Evolutionary conservation across 2,329 filamentous ascomycete species (phyloP).

Genomic region (Sporothrix variecibatus): DNA sequence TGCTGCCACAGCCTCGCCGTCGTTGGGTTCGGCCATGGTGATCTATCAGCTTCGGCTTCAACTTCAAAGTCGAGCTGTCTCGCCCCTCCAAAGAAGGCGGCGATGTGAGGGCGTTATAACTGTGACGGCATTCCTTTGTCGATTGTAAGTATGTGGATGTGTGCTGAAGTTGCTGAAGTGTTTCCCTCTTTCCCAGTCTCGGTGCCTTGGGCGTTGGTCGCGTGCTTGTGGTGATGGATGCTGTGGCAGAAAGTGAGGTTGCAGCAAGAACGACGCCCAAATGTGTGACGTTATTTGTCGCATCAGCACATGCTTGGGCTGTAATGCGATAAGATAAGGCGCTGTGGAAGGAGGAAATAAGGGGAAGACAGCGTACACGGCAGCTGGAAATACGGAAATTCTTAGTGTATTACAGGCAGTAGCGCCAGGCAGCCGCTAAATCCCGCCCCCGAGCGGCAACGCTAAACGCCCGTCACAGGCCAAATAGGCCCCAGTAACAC

Average conservation of each 20-base stretch:
- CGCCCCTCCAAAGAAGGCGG: not conserved
- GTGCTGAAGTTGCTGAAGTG: too few species aligned
- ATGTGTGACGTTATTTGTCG: conserved; percentile 14
- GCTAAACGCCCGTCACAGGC: conserved; percentile 8
- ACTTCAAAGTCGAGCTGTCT: not conserved
- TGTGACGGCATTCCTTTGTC: not conserved
- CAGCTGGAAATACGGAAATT: not conserved
- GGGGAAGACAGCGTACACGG: not conserved
- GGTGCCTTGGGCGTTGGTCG: not conserved
- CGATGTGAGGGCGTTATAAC: conserved; percentile 9
- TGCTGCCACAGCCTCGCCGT: not conserved
- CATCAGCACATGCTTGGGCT: conserved; percentile 13
- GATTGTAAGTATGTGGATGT: not conserved
- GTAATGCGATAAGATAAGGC: conserved; percentile 23
- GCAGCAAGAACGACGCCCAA: not conserved
- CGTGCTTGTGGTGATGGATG: not conserved
- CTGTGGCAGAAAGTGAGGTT: not conserved
- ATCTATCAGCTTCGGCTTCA: not conserved
- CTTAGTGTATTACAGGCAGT: not conserved
- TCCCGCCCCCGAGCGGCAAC: not conserved
- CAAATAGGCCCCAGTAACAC: not conserved
- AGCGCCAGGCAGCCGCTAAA: conserved; percentile 17
- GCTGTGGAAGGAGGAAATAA: not conserved
- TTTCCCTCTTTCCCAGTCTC: too few species aligned
- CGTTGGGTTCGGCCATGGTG: conserved; percentile 35